Evolutionary conservation across 768 basidiomycete species (phyloP).

Genomic region (Amanita jacksonii): DNA sequence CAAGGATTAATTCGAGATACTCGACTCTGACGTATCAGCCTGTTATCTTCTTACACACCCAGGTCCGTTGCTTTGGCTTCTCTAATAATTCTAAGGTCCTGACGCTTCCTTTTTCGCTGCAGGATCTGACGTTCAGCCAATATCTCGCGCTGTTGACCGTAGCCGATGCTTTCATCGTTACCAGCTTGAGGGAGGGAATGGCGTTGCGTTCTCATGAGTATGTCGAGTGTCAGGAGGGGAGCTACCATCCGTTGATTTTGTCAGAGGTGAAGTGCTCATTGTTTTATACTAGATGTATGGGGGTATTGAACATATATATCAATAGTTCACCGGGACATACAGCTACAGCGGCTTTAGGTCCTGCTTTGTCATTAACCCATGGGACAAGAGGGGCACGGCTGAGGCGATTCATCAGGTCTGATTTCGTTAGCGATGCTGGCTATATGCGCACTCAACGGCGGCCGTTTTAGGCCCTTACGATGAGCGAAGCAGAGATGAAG

Average conservation of each 20-base stretch:
- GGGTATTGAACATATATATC: neutral
- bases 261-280: slow-evolving; percentile 45
- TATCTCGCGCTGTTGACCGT: slow-evolving; percentile 76
- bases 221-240: slow-evolving; percentile 74
- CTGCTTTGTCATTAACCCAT: slow-evolving; percentile 82
- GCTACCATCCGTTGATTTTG: slow-evolving; percentile 61
- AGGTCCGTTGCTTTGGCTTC: slow-evolving; percentile 20
- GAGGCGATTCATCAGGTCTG: slow-evolving; percentile 63
- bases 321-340: slow-evolving; percentile 83
- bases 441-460: slow-evolving; percentile 8
- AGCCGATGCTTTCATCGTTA: slow-evolving; percentile 80
- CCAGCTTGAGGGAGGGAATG: slow-evolving; percentile 84
- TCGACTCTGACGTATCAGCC: slow-evolving; percentile 84
- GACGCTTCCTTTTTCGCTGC: neutral
- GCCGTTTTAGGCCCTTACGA: slow-evolving; percentile 50
- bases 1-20: slow-evolving; percentile 76
- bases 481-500: slow-evolving; percentile 62
- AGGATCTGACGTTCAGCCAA: slow-evolving; percentile 74
- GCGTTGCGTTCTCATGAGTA: slow-evolving; percentile 75
- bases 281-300: neutral
- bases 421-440: too few relatives aligned
- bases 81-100: too few relatives aligned
- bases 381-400: slow-evolving; percentile 78
- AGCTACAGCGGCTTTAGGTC: slow-evolving; percentile 81
- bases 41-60: slow-evolving; percentile 76